Percentiles rank a stretch among this genome's conserved stretches.
These are phyloP conservation scores for Salix purpurea DNA, from an alignment of 345 rosid genomes.

Conservation along the genomic window DNA sequence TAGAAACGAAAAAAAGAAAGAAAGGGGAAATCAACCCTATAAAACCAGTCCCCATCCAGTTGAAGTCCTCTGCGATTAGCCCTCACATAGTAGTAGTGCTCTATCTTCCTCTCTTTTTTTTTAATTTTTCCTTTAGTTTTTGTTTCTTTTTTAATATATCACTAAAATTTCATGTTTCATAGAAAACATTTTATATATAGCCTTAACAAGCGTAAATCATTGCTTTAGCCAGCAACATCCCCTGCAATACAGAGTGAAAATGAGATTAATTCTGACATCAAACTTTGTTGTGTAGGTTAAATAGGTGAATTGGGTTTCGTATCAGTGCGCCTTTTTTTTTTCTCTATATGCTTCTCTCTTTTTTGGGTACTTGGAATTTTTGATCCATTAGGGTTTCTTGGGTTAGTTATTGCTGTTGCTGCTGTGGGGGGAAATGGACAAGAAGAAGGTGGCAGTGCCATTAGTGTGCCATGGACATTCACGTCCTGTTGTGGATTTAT, in stretches of 20 bases:
- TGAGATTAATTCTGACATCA: neutral
- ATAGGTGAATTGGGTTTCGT: constrained; percentile 5
- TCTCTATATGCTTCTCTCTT: neutral
- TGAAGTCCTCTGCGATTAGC: neutral
- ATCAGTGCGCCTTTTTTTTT: neutral
- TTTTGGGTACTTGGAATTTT: neutral
- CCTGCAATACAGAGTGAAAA: neutral
- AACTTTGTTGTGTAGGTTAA: neutral
- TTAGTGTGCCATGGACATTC: constrained; percentile 87
- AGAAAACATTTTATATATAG: neutral
- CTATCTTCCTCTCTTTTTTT: neutral
- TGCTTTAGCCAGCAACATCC: neutral
- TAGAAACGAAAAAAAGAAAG: neutral
- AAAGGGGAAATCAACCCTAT: neutral
- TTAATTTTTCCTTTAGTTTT: neutral
- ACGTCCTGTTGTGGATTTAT: constrained; percentile 74
- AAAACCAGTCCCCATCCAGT: neutral
- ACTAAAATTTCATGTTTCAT: neutral
- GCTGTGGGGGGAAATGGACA: constrained; percentile 29
- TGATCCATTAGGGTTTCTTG: constrained; percentile 18
- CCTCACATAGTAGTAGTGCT: neutral
- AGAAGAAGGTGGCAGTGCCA: constrained; percentile 55
- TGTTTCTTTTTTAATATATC: neutral
- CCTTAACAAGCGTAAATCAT: neutral
- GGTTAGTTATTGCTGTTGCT: neutral